Percentiles rank a stretch among this genome's conserved stretches.
phyloP scores from a whole-genome alignment of 1,284 basidiomycete species.

The Calocybe gambosa region DNA sequence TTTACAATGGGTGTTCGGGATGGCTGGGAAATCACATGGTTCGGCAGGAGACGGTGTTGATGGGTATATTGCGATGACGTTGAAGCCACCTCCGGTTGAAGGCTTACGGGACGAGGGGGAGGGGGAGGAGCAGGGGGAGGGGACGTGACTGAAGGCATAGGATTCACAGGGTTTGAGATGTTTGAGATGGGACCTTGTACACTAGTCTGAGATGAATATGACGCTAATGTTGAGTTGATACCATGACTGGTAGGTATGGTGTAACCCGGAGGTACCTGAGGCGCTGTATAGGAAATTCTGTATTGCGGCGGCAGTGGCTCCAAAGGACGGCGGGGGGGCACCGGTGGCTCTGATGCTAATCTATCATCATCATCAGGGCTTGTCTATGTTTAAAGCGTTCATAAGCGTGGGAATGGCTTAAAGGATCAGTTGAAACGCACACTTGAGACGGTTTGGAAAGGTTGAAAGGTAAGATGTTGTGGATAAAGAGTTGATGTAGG shows the following conservation, averaged over 20 bases:
- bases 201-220: neutral
- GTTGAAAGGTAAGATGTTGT: constrained; percentile 1
- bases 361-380: neutral
- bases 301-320: constrained; percentile 14
- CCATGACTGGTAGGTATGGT: constrained; percentile 1
- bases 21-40: constrained; percentile 13
- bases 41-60: constrained; percentile 18
- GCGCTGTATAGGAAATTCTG: constrained; percentile 9
- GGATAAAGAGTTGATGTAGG: constrained; percentile 22
- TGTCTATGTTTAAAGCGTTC: neutral
- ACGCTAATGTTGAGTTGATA: constrained; percentile 1
- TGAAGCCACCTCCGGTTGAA: constrained; percentile 10
- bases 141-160: constrained; percentile 5
- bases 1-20: constrained; percentile 32
- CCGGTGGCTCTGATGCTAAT: constrained; percentile 7
- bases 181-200: neutral
- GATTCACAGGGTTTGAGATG: constrained; percentile 3
- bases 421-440: constrained; percentile 8
- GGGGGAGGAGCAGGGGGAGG: neutral
- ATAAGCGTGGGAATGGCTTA: constrained; percentile 6
- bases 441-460: constrained; percentile 1
- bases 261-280: constrained; percentile 9
- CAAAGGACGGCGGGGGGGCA: constrained; percentile 11
- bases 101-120: too few relatives aligned
- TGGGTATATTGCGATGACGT: constrained; percentile 21